These are phyloP conservation scores for Ambrosia trifida DNA, from an alignment of 129 eudicot species.

Conservation along the genomic window DNA sequence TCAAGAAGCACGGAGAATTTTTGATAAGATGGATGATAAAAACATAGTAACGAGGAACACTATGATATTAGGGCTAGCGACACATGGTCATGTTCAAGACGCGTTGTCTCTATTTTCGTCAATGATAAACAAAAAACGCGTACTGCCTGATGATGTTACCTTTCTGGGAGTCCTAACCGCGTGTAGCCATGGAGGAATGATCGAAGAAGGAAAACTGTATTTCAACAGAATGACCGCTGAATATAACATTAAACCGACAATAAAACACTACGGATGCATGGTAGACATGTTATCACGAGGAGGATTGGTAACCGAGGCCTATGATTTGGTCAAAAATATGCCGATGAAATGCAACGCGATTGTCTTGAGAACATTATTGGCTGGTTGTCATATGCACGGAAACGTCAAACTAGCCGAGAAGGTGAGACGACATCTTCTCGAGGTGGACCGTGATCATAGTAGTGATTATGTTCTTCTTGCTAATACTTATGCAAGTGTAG, in stretches of 20 bases:
- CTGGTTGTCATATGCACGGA: slow-evolving; percentile 46
- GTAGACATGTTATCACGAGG: slow-evolving; percentile 57
- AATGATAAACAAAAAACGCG: slow-evolving; percentile 31
- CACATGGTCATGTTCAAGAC: slow-evolving; percentile 39
- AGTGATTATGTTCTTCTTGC: slow-evolving; percentile 56
- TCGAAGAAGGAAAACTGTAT: slow-evolving; percentile 45
- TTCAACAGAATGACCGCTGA: slow-evolving; percentile 35
- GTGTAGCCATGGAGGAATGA: slow-evolving; percentile 62
- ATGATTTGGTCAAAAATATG: slow-evolving; percentile 41
- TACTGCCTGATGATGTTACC: slow-evolving; percentile 38
- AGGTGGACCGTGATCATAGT: slow-evolving; percentile 54
- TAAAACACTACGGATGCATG: slow-evolving; percentile 59
- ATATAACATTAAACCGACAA: slow-evolving; percentile 36
- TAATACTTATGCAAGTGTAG: slow-evolving; percentile 51
- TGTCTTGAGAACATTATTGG: slow-evolving; percentile 52
- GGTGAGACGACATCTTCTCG: slow-evolving; percentile 42
- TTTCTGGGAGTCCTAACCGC: slow-evolving; percentile 55
- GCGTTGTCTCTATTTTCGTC: slow-evolving; percentile 40
- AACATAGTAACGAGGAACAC: slow-evolving; percentile 53
- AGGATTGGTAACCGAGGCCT: slow-evolving; percentile 50
- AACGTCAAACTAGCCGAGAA: slow-evolving; percentile 43
- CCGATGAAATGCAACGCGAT: slow-evolving; percentile 53
- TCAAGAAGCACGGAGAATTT: slow-evolving; percentile 37
- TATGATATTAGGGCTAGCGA: slow-evolving; percentile 47
- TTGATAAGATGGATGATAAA: slow-evolving; percentile 29